phyloP scores from a whole-genome alignment of 306 rosid species.

The Sophora flavescens region DNA sequence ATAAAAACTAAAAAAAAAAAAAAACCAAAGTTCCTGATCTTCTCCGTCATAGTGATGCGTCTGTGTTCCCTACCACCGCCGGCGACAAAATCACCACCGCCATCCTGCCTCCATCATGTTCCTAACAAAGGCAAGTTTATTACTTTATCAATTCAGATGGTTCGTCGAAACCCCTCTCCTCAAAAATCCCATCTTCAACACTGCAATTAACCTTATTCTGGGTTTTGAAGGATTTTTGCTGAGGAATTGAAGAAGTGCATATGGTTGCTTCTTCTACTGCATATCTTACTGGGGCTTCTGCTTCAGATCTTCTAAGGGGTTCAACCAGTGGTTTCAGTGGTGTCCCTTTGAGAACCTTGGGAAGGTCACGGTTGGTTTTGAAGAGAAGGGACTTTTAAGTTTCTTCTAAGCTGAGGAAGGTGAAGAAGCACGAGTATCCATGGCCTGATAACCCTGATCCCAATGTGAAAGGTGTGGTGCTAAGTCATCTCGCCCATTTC shows the following conservation, averaged over 20 bases:
- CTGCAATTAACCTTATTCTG: conserved; percentile 33
- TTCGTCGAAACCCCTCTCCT: too few relatives aligned
- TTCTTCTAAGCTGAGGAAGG: conserved; percentile 71
- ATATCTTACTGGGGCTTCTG: conserved; percentile 61
- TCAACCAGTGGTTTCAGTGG: conserved; percentile 72
- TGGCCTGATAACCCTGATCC: conserved; percentile 88
- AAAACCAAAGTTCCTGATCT: too few relatives aligned
- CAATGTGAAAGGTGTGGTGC: too few relatives aligned
- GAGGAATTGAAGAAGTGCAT: conserved; percentile 49
- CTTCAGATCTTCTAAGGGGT: conserved; percentile 86
- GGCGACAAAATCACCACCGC: too few relatives aligned
- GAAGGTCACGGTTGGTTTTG: conserved; percentile 58
- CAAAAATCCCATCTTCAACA: too few relatives aligned
- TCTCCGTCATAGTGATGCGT: too few relatives aligned
- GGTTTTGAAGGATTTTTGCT: conserved; percentile 50
- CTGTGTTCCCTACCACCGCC: too few relatives aligned
- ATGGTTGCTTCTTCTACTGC: conserved; percentile 79
- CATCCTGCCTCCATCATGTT: too few relatives aligned
- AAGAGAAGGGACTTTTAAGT: conserved; percentile 67
- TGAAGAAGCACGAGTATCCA: conserved; percentile 84
- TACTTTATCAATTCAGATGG: too few relatives aligned
- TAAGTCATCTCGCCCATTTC: too few relatives aligned
- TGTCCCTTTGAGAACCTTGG: conserved; percentile 73
- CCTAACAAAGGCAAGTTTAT: too few relatives aligned
- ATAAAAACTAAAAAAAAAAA: too few relatives aligned